Percentiles rank a stretch among this genome's conserved stretches.
These are phyloP conservation scores for Fusarium heterosporum DNA, from an alignment of 2,329 filamentous ascomycete species.

Conservation along the genomic window DNA sequence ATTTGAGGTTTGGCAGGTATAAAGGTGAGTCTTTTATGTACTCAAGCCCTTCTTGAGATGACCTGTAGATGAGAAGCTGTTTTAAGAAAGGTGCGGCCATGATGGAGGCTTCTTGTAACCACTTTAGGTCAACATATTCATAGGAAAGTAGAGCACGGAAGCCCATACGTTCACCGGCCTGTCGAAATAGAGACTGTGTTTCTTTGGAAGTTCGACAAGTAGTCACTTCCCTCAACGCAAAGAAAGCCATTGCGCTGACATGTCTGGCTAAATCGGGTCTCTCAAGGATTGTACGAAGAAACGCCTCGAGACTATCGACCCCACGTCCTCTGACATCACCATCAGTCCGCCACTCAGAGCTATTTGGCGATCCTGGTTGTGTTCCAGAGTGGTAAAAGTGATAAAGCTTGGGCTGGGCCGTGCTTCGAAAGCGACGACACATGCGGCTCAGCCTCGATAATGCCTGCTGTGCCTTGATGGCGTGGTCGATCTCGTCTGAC, in stretches of 20 bases:
- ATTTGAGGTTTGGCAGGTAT: conserved; percentile 46
- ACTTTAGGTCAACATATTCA: conserved; percentile 44
- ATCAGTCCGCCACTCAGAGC: conserved; percentile 30
- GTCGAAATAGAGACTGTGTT: conserved; percentile 44
- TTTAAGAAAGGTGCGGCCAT: conserved; percentile 46
- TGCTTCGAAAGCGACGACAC: conserved; percentile 39
- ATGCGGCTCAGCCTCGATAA: conserved; percentile 46
- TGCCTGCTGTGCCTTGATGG: conserved; percentile 43
- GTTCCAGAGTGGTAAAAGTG: conserved; percentile 44
- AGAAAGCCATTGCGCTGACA: conserved; percentile 44
- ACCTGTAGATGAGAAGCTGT: conserved; percentile 45
- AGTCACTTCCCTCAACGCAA: conserved; percentile 33
- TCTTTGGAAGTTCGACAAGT: conserved; percentile 22
- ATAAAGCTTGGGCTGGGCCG: conserved; percentile 44
- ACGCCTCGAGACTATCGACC: conserved; percentile 37
- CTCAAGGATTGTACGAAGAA: conserved; percentile 43
- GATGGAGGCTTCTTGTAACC: conserved; percentile 47
- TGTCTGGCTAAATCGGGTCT: conserved; percentile 43
- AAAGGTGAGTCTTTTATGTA: conserved; percentile 46
- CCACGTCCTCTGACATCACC: conserved; percentile 25
- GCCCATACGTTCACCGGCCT: conserved; percentile 43
- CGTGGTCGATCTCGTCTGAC: conserved; percentile 37
- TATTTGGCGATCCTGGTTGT: conserved; percentile 28
- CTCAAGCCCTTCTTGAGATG: conserved; percentile 44
- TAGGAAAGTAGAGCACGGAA: conserved; percentile 44